A percentile compares a stretch with the other conserved stretches of the same genome.
These are phyloP conservation scores for Coleophoma eucalyptorum DNA, from an alignment of 2,329 filamentous ascomycete species.

Conservation along the genomic window DNA sequence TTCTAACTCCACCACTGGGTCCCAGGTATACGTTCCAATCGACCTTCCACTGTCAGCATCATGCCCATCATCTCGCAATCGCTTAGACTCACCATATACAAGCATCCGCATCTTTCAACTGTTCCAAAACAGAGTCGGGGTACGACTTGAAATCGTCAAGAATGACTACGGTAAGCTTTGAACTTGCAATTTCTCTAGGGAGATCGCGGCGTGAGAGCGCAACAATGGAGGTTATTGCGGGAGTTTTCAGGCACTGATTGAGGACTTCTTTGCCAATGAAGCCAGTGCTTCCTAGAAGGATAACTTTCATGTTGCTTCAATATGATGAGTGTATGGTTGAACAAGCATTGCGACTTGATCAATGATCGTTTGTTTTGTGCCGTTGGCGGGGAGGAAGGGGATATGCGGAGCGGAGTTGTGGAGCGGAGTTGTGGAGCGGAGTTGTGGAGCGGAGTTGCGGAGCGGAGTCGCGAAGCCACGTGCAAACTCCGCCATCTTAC, in stretches of 20 bases:
- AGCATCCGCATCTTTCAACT: constrained; percentile 12
- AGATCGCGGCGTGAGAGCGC: constrained; percentile 46
- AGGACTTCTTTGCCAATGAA: constrained; percentile 51
- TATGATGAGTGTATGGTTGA: neutral
- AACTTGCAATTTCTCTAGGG: constrained; percentile 33
- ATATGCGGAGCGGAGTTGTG: constrained; percentile 8
- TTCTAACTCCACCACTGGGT: constrained; percentile 10
- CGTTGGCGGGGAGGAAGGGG: too few relatives aligned
- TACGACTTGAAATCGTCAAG: constrained; percentile 14
- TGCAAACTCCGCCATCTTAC: constrained; percentile 1
- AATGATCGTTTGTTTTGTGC: neutral
- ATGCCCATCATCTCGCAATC: constrained; percentile 42
- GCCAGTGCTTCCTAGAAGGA: constrained; percentile 56
- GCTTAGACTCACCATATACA: constrained; percentile 28
- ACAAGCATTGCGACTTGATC: constrained; percentile 6
- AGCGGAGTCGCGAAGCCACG: neutral
- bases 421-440: too few relatives aligned
- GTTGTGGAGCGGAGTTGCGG: neutral
- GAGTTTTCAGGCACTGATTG: constrained; percentile 42
- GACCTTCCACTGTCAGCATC: constrained; percentile 38
- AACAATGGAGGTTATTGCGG: constrained; percentile 46
- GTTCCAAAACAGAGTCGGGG: constrained; percentile 16
- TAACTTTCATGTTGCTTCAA: constrained; percentile 48
- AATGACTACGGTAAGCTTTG: constrained; percentile 41
- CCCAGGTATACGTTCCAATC: constrained; percentile 10